A percentile compares a stretch with the other conserved stretches of the same genome.
phyloP scores from a whole-genome alignment of 176 grass and related monocot genomes.

The Dendrocalamus sinicus region DNA sequence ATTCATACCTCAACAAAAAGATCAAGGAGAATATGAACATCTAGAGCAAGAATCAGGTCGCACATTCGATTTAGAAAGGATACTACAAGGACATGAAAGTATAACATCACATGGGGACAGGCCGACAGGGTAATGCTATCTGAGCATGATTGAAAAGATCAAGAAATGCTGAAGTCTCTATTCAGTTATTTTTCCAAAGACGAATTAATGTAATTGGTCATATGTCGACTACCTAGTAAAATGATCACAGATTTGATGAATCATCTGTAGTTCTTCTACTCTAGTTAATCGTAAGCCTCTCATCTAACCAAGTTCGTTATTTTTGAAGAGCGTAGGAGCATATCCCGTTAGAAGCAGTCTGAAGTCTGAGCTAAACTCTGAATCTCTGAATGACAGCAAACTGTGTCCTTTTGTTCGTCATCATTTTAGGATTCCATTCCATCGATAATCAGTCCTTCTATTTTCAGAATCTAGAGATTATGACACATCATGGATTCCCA shows the following conservation, averaged over 20 bases:
- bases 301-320: background rate
- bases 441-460: background rate
- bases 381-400: background rate
- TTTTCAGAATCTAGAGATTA: background rate
- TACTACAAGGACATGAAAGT: background rate
- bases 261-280: background rate
- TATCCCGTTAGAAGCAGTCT: background rate
- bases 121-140: slow-evolving; percentile 13
- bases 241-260: background rate
- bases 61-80: background rate
- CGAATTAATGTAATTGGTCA: background rate
- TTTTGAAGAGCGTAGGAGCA: background rate
- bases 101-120: background rate
- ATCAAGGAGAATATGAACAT: slow-evolving; percentile 4
- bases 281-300: background rate
- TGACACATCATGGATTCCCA: slow-evolving; percentile 3
- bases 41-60: background rate
- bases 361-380: background rate
- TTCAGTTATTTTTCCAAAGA: background rate
- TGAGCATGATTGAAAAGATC: slow-evolving; percentile 25
- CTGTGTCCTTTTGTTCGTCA: background rate
- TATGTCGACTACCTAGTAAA: background rate
- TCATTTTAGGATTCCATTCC: slow-evolving; percentile 10
- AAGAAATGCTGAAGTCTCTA: background rate
- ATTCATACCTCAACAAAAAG: background rate